Percentiles rank a stretch among this genome's conserved stretches.
These are phyloP conservation scores for Corinectria fuckeliana DNA, from an alignment of 2,329 filamentous ascomycete species.

Conservation along the genomic window DNA sequence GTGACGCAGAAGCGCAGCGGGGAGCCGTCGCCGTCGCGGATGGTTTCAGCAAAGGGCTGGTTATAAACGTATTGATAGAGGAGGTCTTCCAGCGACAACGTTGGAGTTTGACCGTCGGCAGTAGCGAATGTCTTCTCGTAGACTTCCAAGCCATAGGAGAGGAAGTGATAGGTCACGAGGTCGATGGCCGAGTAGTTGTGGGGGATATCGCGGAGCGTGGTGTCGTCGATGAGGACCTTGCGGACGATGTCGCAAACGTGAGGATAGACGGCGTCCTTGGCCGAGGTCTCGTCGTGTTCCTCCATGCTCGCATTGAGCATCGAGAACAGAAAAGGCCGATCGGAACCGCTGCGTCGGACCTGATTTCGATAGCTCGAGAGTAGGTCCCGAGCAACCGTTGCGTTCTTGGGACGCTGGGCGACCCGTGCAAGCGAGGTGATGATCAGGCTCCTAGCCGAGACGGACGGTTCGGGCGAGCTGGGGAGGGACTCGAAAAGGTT, in stretches of 20 bases:
- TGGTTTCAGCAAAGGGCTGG: constrained; percentile 23
- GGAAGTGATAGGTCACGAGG: constrained; percentile 30
- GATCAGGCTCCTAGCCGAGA: constrained; percentile 19
- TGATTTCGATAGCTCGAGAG: constrained; percentile 14
- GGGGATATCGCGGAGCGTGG: constrained; percentile 15
- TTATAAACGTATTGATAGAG: constrained; percentile 30
- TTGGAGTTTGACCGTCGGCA: constrained; percentile 1
- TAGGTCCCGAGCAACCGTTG: constrained; percentile 18
- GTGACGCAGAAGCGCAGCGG: constrained; percentile 24
- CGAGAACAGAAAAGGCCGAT: constrained; percentile 24
- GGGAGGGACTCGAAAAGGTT: constrained; percentile 19
- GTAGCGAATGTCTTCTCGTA: constrained; percentile 21
- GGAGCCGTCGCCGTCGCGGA: constrained; percentile 8
- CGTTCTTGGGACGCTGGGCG: constrained; percentile 27
- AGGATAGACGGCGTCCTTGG: not conserved
- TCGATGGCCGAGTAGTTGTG: constrained; percentile 28
- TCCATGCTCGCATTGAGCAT: constrained; percentile 28
- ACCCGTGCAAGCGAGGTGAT: constrained; percentile 29
- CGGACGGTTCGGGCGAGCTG: not conserved
- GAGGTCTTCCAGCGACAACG: constrained; percentile 23
- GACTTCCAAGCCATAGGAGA: constrained; percentile 27
- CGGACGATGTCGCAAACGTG: constrained; percentile 18
- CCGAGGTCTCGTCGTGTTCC: constrained; percentile 16
- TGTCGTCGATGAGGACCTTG: constrained; percentile 11
- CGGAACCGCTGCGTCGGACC: not conserved